Evolutionary conservation across 2,329 filamentous ascomycete genomes (phyloP).

Genomic region (Pseudocercospora ulei): DNA sequence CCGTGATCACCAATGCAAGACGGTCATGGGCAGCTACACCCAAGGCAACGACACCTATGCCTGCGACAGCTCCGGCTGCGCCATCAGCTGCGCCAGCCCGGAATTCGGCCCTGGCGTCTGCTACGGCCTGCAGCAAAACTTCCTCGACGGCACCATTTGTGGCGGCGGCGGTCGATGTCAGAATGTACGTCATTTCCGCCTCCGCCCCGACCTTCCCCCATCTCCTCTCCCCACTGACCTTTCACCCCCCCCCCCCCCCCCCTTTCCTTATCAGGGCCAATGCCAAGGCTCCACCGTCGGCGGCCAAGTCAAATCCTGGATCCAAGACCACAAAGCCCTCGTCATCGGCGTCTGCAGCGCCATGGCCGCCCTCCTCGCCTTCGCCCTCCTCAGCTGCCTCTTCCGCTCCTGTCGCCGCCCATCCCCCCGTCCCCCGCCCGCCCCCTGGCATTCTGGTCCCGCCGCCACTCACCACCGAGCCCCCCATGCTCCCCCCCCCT

Average conservation of each 20-base stretch:
- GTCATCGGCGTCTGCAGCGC: constrained; percentile 69
- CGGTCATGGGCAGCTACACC: constrained; percentile 65
- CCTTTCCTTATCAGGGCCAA: constrained; percentile 46
- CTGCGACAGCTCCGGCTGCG: constrained; percentile 64
- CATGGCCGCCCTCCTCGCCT: constrained; percentile 61
- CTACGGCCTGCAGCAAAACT: constrained; percentile 75
- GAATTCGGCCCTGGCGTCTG: constrained; percentile 57
- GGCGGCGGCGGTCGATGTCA: constrained; percentile 66
- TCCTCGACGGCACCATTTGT: constrained; percentile 83
- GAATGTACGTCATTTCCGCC: constrained; percentile 46
- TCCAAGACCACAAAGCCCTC: constrained; percentile 64
- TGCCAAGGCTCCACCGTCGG: constrained; percentile 62
- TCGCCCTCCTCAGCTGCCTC: constrained; percentile 60
- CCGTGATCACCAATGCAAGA: constrained; percentile 78
- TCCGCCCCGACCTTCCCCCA: neutral
- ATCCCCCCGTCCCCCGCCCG: too few species aligned
- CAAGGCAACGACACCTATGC: constrained; percentile 67
- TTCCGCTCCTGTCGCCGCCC: constrained; percentile 47
- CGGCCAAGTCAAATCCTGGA: constrained; percentile 65
- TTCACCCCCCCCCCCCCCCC: neutral
- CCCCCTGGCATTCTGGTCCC: too few species aligned
- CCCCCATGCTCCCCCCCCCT: too few species aligned
- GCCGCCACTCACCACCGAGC: too few species aligned
- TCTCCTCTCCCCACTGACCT: too few species aligned
- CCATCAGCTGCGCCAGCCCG: constrained; percentile 64